phyloP scores from a whole-genome alignment of 768 basidiomycete species.

The Lactarius indigo region DNA sequence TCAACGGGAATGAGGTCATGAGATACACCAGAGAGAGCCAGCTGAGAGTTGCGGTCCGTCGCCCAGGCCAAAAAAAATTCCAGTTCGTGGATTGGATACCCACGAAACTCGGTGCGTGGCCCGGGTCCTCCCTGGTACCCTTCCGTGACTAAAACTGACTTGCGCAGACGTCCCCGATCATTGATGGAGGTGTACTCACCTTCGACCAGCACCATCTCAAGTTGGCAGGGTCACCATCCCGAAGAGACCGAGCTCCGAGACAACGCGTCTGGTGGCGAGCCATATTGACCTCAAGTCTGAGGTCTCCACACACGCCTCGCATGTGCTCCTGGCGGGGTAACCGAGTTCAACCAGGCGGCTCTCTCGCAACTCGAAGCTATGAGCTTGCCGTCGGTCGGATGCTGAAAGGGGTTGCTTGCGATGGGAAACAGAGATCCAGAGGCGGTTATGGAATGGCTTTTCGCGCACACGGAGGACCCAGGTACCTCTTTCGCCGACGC shows the following conservation, averaged over 20 bases:
- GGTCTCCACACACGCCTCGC: constrained; percentile 27
- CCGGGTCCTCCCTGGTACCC: too few species aligned
- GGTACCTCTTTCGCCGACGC: too few species aligned
- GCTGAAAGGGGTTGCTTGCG: constrained; percentile 86
- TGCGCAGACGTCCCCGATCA: too few species aligned
- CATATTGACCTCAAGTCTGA: not conserved
- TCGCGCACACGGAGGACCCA: constrained; percentile 91
- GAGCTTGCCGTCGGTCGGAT: constrained; percentile 86
- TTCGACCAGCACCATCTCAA: constrained; percentile 55
- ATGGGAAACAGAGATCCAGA: constrained; percentile 76
- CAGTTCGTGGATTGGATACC: too few species aligned
- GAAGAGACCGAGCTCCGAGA: constrained; percentile 70
- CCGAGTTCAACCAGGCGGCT: constrained; percentile 70
- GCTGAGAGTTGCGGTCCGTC: too few species aligned
- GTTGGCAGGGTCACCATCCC: constrained; percentile 62
- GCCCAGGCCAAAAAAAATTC: too few species aligned
- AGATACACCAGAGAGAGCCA: too few species aligned
- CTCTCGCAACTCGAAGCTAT: constrained; percentile 77
- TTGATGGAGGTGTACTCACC: too few species aligned
- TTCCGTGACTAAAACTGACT: too few species aligned
- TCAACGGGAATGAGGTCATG: too few species aligned
- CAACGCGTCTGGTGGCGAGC: constrained; percentile 37
- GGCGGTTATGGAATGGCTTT: constrained; percentile 93
- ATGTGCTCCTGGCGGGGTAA: constrained; percentile 32
- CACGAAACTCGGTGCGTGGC: too few species aligned